phyloP scores from a whole-genome alignment of 164 flowering plant species.

The Tetracentron sinense region DNA sequence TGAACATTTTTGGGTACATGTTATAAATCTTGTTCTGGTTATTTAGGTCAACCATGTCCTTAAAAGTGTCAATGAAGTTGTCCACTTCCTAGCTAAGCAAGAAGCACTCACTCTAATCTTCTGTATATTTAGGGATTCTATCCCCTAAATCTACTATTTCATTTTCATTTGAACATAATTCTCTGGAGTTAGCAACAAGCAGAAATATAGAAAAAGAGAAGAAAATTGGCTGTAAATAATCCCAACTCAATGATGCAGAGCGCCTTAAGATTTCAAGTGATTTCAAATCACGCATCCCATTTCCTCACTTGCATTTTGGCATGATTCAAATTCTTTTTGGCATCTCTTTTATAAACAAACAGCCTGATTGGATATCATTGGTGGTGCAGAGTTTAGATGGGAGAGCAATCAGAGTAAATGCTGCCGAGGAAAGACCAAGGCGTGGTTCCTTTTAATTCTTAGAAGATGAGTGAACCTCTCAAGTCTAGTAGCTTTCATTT shows the following conservation, averaged over 20 bases:
- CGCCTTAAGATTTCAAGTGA: too few species aligned
- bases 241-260: background rate
- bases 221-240: background rate
- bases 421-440: conserved; percentile 57
- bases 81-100: background rate
- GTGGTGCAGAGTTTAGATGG: conserved; percentile 67
- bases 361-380: background rate
- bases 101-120: too few species aligned
- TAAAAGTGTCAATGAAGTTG: background rate
- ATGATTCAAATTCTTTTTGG: background rate
- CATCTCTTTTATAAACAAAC: background rate
- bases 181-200: too few species aligned
- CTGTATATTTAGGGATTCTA: too few species aligned
- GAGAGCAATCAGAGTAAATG: conserved; percentile 62
- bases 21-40: background rate
- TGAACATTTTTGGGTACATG: too few species aligned
- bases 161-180: too few species aligned
- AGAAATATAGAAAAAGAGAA: background rate
- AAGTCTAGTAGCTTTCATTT: too few species aligned
- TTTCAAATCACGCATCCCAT: too few species aligned
- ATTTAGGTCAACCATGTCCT: background rate
- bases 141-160: background rate
- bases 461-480: too few species aligned
- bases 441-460: conserved; percentile 29
- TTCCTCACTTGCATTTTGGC: background rate